Base-by-base conservation (phyloP, 2,329 filamentous ascomycete genomes). In the Hypoxylon sp. region DNA sequence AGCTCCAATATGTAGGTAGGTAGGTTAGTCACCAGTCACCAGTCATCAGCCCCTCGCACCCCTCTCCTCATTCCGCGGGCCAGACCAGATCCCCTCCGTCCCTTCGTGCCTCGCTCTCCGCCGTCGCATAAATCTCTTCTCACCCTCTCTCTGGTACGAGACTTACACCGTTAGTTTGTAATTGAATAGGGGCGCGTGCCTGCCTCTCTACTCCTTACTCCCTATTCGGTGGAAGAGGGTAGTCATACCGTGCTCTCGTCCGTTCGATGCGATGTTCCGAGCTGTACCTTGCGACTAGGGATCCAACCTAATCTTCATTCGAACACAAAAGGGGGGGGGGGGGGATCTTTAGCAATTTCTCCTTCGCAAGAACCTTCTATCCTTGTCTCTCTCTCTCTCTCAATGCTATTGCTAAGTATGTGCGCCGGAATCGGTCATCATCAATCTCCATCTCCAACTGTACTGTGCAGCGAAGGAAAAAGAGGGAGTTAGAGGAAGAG, bases 381-480 rank as follows among this genome's bases (percentile, higher is more conserved):
- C 5, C 33, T 24, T 14, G 10, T 47, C 22, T 26, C 47, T 35
- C 19, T 47, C 22, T 26, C 47, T 35, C 19, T 29, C 46, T 24
- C 33, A 61, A 58, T 58, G 44, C 39, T 4, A 22, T 42, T 44
- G 39, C 39, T 44, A 10, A 17, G 57, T 59, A 66, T 66, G 55
- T 52, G 51, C 53, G 50, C 50, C 63, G 46, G 24, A 42, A 46
- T 53, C 52, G 48, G 26, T 51, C 53, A 60, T 69, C 56, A 59
- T 69, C 65, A 61, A 63, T 67, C 58, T 61, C 57, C 58, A 63
- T 67, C 58, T 61, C 57, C 58, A 67, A 63, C 39, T 29, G 39
- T 56, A 54, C n/a, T 19, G 53, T 60, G 68, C 39, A 61, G 62
- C 39, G 51, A 70, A 46, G 53, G 47, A 46, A 63, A 67, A 62